A percentile compares a stretch with the other conserved stretches of the same genome.
Evolutionary conservation across 495 filamentous ascomycete species (phyloP).

Genomic region (Aspergillus hancockii): DNA sequence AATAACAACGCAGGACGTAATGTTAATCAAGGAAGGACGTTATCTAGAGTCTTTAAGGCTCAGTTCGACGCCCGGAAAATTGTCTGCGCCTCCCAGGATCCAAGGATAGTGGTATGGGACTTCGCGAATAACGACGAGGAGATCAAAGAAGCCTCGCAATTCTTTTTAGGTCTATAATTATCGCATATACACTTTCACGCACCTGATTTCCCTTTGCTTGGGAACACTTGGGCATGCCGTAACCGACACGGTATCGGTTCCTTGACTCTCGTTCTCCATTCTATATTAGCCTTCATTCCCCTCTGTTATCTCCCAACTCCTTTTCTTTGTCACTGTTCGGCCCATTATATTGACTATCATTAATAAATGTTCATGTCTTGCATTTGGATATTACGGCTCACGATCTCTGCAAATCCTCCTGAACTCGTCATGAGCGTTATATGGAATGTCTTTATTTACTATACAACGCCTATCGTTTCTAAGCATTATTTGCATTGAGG

Average conservation of each 20-base stretch:
- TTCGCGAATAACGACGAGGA: slow-evolving; percentile 89
- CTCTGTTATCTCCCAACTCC: background rate
- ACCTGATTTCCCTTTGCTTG: background rate
- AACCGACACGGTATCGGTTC: background rate
- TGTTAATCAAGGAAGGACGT: slow-evolving; percentile 16
- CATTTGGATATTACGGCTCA: background rate
- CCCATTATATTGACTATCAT: background rate
- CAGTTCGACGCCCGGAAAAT: slow-evolving; percentile 95
- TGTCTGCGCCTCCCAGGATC: slow-evolving; percentile 89
- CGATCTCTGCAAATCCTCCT: background rate
- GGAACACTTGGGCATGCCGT: background rate
- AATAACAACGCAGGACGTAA: background rate
- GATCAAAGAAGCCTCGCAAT: slow-evolving; percentile 76
- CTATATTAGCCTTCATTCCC: background rate
- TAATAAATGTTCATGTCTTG: background rate
- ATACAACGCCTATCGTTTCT: background rate
- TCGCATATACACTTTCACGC: background rate
- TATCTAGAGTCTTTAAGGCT: slow-evolving; percentile 88
- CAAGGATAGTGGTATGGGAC: slow-evolving; percentile 94
- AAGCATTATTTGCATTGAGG: background rate
- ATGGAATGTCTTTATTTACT: background rate
- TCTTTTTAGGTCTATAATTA: slow-evolving; percentile 57
- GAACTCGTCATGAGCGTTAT: background rate
- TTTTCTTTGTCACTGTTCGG: background rate
- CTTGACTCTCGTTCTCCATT: background rate